Percentiles rank a stretch among this genome's conserved stretches.
Evolutionary conservation across 768 basidiomycete species (phyloP).

Genomic region (Pisolithus microcarpus): DNA sequence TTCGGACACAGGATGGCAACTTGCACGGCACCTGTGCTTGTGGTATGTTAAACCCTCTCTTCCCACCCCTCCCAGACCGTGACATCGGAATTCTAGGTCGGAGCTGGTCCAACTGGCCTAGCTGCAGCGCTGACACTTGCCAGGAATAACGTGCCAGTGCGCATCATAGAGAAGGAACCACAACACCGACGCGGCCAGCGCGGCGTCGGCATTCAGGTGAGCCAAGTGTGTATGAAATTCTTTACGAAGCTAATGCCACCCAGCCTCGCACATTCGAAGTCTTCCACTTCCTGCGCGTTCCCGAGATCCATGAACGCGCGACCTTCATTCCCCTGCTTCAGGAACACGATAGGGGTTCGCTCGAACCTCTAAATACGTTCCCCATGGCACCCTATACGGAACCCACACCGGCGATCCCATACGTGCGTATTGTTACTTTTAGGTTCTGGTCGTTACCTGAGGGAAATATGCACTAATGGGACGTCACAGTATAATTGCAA

Average conservation of each 20-base stretch:
- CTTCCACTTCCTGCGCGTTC: conserved; percentile 29
- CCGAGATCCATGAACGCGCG: conserved; percentile 29
- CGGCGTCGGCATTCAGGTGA: too few relatives aligned
- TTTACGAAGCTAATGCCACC: neutral
- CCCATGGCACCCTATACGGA: neutral
- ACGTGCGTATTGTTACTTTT: too few relatives aligned
- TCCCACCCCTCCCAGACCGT: too few relatives aligned
- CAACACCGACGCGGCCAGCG: too few relatives aligned
- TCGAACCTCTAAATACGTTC: conserved; percentile 11
- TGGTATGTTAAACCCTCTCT: too few relatives aligned
- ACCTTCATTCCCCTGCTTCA: conserved; percentile 20
- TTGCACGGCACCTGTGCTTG: too few relatives aligned
- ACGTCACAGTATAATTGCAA: conserved; percentile 6
- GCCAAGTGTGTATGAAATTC: too few relatives aligned
- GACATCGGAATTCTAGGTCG: conserved; percentile 10
- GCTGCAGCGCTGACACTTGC: conserved; percentile 28
- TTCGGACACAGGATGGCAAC: too few relatives aligned
- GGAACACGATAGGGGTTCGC: too few relatives aligned
- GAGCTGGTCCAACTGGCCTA: conserved; percentile 26
- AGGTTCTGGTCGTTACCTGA: too few relatives aligned
- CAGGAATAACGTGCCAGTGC: conserved; percentile 40
- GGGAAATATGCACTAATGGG: neutral
- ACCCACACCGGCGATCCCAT: too few relatives aligned
- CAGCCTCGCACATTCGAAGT: conserved; percentile 28
- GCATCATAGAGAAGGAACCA: conserved; percentile 42